Evolutionary conservation across 441 rosid genomes (phyloP).

Genomic region (Cnidoscolus chayamansa): DNA sequence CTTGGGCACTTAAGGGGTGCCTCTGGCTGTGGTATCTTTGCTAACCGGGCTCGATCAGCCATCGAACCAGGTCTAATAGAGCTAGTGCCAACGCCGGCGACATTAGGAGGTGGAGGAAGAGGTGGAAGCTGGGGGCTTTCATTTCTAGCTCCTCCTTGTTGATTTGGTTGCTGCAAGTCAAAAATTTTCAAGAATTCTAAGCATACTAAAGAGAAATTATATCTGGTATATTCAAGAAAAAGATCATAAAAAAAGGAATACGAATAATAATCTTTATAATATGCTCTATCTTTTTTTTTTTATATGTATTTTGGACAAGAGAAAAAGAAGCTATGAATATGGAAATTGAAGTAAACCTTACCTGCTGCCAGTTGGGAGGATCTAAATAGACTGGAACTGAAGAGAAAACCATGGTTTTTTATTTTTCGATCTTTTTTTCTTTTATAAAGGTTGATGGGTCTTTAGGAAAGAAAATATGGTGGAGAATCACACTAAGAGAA

Average conservation of each 20-base stretch:
- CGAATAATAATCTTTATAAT: constrained; percentile 38
- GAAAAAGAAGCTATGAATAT: constrained; percentile 13
- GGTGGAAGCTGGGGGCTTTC: constrained; percentile 35
- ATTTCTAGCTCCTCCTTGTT: constrained; percentile 27
- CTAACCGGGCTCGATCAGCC: constrained; percentile 85
- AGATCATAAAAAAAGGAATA: constrained; percentile 27
- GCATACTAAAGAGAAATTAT: constrained; percentile 24
- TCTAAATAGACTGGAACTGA: constrained; percentile 94
- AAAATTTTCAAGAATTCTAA: constrained; percentile 15
- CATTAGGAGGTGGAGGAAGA: constrained; percentile 45
- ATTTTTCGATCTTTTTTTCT: constrained; percentile 30
- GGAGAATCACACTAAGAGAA: constrained; percentile 55
- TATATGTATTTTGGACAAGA: neutral
- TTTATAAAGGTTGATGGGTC: constrained; percentile 51
- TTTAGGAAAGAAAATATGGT: constrained; percentile 44
- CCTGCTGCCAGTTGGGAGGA: constrained; percentile 96
- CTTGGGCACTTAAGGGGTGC: constrained; percentile 79
- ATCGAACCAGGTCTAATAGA: constrained; percentile 81
- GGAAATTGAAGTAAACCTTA: constrained; percentile 29
- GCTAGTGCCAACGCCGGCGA: constrained; percentile 38
- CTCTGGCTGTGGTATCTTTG: constrained; percentile 82
- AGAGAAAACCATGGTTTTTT: constrained; percentile 73
- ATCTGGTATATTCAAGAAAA: constrained; percentile 37
- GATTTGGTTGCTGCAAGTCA: constrained; percentile 42
- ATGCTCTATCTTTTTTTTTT: constrained; percentile 16